Conservation (phyloP, 768 basidiomycete genomes). For the Suillus subalutaceus region DNA sequence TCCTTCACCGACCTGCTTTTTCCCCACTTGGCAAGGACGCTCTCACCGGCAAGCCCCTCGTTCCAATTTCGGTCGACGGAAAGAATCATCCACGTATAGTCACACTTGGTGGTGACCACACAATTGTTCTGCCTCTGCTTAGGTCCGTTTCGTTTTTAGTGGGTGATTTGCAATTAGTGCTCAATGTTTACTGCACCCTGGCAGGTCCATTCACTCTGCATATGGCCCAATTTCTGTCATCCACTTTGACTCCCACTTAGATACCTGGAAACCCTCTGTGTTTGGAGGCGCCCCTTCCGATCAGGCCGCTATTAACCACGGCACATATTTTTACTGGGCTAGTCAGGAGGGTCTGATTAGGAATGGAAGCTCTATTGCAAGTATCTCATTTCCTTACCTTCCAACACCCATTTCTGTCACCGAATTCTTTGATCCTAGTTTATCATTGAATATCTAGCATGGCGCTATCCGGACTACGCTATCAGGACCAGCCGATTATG, state of each 20-base stretch:
- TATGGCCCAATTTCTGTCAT: constrained; percentile 84
- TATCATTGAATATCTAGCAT: constrained; percentile 55
- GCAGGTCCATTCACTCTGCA: constrained; percentile 73
- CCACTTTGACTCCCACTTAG: constrained; percentile 86
- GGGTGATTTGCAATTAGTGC: background rate
- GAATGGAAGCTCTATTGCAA: constrained; percentile 83
- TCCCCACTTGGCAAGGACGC: constrained; percentile 67
- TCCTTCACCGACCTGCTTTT: constrained; percentile 65
- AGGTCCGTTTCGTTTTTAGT: constrained; percentile 35
- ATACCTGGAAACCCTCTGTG: constrained; percentile 76
- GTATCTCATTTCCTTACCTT: constrained; percentile 44
- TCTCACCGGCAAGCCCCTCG: constrained; percentile 55
- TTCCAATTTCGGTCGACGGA: constrained; percentile 67
- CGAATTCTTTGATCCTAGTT: constrained; percentile 77
- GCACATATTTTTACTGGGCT: constrained; percentile 91
- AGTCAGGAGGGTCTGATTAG: constrained; percentile 79
- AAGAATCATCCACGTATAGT: constrained; percentile 78
- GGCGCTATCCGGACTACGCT: constrained; percentile 87
- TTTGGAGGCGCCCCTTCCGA: constrained; percentile 75
- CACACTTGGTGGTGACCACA: constrained; percentile 88
- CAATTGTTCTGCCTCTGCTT: constrained; percentile 68
- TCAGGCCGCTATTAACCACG: constrained; percentile 81
- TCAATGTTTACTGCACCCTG: background rate
- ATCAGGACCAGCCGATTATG: constrained; percentile 75
- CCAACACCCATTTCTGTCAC: constrained; percentile 19